These are phyloP conservation scores for Phytophthora sojae DNA, from an alignment of 352 stramenopile genomes.

Conservation along the genomic window DNA sequence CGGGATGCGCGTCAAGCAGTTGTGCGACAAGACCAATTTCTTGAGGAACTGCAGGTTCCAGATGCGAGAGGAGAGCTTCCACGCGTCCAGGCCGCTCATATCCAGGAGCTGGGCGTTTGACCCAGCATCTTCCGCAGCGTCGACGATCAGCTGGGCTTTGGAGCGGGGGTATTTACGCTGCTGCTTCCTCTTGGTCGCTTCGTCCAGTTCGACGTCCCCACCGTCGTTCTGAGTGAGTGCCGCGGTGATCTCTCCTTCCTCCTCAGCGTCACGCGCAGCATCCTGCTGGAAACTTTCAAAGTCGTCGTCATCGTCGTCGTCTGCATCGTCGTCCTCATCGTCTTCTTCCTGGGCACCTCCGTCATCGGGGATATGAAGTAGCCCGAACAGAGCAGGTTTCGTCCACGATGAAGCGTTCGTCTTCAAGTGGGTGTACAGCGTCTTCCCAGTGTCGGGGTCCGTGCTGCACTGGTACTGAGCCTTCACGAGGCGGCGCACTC, in stretches of 20 bases:
- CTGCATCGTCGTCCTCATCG: conserved; percentile 29
- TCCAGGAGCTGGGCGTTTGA: conserved; percentile 43
- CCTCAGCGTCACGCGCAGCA: conserved; percentile 29
- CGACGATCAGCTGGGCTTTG: conserved; percentile 62
- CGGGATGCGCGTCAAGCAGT: conserved; percentile 65
- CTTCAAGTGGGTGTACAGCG: conserved; percentile 56
- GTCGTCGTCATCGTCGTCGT: conserved; percentile 47
- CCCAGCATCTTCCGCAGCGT: conserved; percentile 29
- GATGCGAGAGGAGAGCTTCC: conserved; percentile 67
- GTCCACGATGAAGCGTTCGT: conserved; percentile 50
- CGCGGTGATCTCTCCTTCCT: conserved; percentile 27
- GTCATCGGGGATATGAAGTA: conserved; percentile 38
- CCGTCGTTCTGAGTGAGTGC: conserved; percentile 20
- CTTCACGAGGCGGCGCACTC: conserved; percentile 38
- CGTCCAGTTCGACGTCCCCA: conserved; percentile 31
- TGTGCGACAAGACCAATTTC: conserved; percentile 54
- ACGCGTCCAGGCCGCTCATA: conserved; percentile 45
- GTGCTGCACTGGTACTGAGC: conserved; percentile 46
- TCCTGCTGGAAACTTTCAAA: conserved; percentile 48
- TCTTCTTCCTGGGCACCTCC: conserved; percentile 20
- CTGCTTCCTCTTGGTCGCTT: conserved; percentile 35
- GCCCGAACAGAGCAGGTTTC: conserved; percentile 46
- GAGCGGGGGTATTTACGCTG: conserved; percentile 58
- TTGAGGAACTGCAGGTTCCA: conserved; percentile 71
- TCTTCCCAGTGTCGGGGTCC: conserved; percentile 45